Percentiles rank a stretch among this genome's conserved stretches.
These are phyloP conservation scores for Lentinus tigrinus DNA, from an alignment of 768 basidiomycete species.

Conservation along the genomic window DNA sequence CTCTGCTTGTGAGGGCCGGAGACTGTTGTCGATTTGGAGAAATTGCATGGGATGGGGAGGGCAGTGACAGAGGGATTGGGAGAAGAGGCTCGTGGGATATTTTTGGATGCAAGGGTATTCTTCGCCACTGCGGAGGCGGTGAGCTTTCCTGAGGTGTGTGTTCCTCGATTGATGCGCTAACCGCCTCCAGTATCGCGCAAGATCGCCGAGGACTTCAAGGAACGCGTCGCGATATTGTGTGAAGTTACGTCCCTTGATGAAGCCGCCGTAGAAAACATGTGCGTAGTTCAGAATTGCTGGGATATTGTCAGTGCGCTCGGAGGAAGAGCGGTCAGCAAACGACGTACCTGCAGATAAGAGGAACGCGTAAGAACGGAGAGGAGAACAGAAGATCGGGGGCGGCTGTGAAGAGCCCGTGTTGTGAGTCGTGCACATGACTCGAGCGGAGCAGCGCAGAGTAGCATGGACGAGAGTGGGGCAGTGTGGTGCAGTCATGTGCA, in stretches of 20 bases:
- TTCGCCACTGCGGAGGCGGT: conserved; percentile 49
- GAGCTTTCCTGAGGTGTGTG: conserved; percentile 37
- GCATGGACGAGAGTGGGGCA: too few relatives aligned
- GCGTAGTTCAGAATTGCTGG: conserved; percentile 87
- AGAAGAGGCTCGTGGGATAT: conserved; percentile 21
- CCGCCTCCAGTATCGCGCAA: conserved; percentile 91
- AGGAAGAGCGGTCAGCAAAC: neutral
- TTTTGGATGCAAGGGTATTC: conserved; percentile 29
- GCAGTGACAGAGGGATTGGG: conserved; percentile 18
- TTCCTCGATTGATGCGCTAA: conserved; percentile 76
- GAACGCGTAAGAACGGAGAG: too few relatives aligned
- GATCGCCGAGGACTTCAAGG: conserved; percentile 96
- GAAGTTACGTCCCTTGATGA: conserved; percentile 80
- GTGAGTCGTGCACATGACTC: too few relatives aligned
- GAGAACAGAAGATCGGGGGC: too few relatives aligned
- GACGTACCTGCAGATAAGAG: conserved; percentile 65
- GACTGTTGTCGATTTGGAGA: conserved; percentile 29
- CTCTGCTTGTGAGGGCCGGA: conserved; percentile 24
- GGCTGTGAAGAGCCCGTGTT: too few relatives aligned
- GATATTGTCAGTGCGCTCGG: neutral
- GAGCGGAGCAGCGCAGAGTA: too few relatives aligned
- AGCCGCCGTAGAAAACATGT: conserved; percentile 88
- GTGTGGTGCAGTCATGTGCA: too few relatives aligned
- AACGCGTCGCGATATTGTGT: conserved; percentile 74
- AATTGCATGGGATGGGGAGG: conserved; percentile 18